These are phyloP conservation scores for Cucumis melo DNA, from an alignment of 306 rosid genomes.

Conservation along the genomic window DNA sequence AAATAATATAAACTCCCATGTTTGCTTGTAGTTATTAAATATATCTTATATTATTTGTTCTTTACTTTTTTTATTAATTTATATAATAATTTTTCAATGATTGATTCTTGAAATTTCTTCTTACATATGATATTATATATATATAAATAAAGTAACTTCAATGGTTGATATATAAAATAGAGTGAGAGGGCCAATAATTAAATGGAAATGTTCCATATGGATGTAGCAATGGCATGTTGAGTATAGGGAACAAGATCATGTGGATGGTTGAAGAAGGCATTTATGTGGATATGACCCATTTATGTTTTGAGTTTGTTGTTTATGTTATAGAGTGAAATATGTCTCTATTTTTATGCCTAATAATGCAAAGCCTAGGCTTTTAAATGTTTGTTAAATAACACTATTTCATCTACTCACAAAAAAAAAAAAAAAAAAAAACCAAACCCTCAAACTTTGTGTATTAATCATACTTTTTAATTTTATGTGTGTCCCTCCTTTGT, in stretches of 20 bases:
- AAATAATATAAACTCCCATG: not conserved
- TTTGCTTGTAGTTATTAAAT: conserved; percentile 8
- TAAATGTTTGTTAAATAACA: not conserved
- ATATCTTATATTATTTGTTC: not conserved
- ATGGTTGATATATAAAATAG: not conserved
- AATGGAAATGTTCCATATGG: conserved; percentile 21
- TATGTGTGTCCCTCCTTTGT: not conserved
- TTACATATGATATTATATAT: not conserved
- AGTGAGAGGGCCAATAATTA: conserved; percentile 15
- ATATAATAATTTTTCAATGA: not conserved
- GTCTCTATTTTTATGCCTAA: not conserved
- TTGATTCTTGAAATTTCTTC: conserved; percentile 5
- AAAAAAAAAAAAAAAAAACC: too few species aligned
- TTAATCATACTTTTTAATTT: not conserved
- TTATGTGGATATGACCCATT: conserved; percentile 30
- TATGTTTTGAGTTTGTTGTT: not conserved
- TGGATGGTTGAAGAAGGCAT: conserved; percentile 44
- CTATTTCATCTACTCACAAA: not conserved
- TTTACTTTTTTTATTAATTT: not conserved
- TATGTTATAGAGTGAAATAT: not conserved
- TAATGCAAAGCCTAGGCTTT: not conserved
- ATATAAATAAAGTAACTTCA: not conserved
- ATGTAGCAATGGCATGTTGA: conserved; percentile 12
- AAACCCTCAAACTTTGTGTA: not conserved
- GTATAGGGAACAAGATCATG: conserved; percentile 56